A percentile compares a stretch with the other conserved stretches of the same genome.
These are phyloP conservation scores for Suillus subaureus DNA, from an alignment of 768 basidiomycete species.

Conservation along the genomic window DNA sequence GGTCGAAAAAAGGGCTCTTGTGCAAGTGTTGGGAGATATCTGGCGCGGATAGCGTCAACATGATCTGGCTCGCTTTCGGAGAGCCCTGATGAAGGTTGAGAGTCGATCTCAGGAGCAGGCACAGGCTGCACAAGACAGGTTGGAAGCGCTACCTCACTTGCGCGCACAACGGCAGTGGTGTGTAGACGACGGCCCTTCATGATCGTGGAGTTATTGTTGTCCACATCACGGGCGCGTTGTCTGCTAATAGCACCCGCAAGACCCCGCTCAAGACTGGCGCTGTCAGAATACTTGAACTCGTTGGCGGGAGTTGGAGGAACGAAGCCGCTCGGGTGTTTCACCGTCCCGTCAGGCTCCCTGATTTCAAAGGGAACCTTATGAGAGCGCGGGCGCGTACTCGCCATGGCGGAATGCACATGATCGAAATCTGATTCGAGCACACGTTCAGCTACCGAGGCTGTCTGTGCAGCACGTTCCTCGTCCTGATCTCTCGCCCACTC, in stretches of 20 bases:
- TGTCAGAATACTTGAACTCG: slow-evolving; percentile 32
- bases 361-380: slow-evolving; percentile 49
- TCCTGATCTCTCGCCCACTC: slow-evolving; percentile 25
- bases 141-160: slow-evolving; percentile 9
- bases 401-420: slow-evolving; percentile 19
- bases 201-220: slow-evolving; percentile 13
- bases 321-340: slow-evolving; percentile 46
- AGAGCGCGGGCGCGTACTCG: slow-evolving; percentile 23
- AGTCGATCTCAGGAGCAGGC: background rate
- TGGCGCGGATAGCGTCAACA: slow-evolving; percentile 19
- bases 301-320: slow-evolving; percentile 43
- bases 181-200: slow-evolving; percentile 23
- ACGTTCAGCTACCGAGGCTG: slow-evolving; percentile 31
- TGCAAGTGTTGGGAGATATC: slow-evolving; percentile 32
- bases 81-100: background rate
- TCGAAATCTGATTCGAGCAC: slow-evolving; percentile 35
- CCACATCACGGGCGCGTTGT: slow-evolving; percentile 15
- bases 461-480: slow-evolving; percentile 28
- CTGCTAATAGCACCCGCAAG: slow-evolving; percentile 19
- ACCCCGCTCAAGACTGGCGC: slow-evolving; percentile 16
- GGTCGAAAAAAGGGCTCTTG: slow-evolving; percentile 43
- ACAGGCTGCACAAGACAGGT: background rate
- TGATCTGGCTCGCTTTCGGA: background rate
- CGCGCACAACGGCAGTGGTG: slow-evolving; percentile 14
- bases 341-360: slow-evolving; percentile 37